Percentiles rank a stretch among this genome's conserved stretches.
These are phyloP conservation scores for Acarospora socialis DNA, from an alignment of 2,329 filamentous ascomycete species.

Conservation along the genomic window DNA sequence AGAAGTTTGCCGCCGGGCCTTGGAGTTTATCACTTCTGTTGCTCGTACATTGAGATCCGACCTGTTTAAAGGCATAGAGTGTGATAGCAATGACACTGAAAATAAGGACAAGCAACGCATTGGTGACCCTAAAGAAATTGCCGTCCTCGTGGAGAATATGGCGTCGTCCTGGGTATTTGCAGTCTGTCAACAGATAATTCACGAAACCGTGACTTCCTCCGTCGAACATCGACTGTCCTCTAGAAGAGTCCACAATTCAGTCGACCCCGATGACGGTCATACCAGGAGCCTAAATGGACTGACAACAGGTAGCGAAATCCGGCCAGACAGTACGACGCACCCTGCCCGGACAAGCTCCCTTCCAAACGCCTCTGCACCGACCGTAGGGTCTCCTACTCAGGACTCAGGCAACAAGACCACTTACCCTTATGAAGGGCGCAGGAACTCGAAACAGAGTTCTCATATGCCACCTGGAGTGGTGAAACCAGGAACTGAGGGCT, in stretches of 20 bases:
- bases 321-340: too few relatives aligned
- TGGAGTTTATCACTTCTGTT: constrained; percentile 71
- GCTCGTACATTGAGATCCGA: constrained; percentile 70
- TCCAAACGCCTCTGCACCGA: too few relatives aligned
- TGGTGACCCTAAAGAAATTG: too few relatives aligned
- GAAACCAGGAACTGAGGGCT: constrained; percentile 56
- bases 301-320: too few relatives aligned
- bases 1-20: constrained; percentile 68
- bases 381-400: too few relatives aligned
- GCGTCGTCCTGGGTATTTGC: constrained; percentile 34
- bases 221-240: constrained; percentile 25
- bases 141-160: constrained; percentile 29
- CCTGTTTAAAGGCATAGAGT: constrained; percentile 46
- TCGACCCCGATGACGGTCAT: too few relatives aligned
- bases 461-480: constrained; percentile 30
- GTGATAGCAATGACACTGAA: constrained; percentile 23
- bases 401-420: too few relatives aligned
- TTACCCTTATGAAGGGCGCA: too few relatives aligned
- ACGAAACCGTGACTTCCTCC: constrained; percentile 24
- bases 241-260: too few relatives aligned
- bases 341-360: too few relatives aligned
- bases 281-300: too few relatives aligned
- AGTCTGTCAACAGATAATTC: constrained; percentile 29
- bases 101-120: constrained; percentile 16
- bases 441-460: constrained; percentile 13